Evolutionary conservation across 345 rosid species (phyloP).

Genomic region (Eucalyptus regnans): DNA sequence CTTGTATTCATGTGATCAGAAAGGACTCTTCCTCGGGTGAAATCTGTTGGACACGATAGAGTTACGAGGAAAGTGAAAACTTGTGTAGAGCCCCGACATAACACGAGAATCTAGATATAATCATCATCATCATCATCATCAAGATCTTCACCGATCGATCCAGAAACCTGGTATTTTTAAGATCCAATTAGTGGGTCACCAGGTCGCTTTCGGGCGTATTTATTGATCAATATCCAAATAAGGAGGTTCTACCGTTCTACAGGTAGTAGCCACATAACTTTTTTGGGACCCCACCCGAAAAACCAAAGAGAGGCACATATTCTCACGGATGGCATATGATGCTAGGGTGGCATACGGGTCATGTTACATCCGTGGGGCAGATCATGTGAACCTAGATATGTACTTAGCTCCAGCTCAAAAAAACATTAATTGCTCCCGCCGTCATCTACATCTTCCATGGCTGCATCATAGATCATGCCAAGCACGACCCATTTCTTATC

Average conservation of each 20-base stretch:
- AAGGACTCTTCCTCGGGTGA: neutral
- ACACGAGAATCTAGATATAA: neutral
- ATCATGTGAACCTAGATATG: neutral
- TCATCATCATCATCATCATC: neutral
- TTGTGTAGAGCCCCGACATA: neutral
- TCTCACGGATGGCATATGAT: neutral
- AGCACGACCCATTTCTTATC: neutral
- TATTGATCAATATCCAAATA: neutral
- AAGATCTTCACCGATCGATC: neutral
- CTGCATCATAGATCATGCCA: neutral
- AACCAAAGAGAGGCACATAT: neutral
- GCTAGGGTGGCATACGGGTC: neutral
- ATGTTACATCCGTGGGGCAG: neutral
- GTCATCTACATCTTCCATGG: neutral
- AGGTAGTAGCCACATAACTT: neutral
- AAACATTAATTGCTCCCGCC: neutral
- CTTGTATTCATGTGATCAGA: neutral
- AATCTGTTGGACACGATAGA: neutral
- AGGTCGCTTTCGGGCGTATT: neutral
- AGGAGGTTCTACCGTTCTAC: neutral
- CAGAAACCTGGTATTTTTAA: neutral
- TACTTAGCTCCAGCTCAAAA: neutral
- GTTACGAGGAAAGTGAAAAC: neutral
- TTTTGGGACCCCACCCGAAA: neutral
- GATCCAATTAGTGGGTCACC: neutral